Conservation (phyloP, 805 yeast species). For the Saccharomycopsis guyanensis region DNA sequence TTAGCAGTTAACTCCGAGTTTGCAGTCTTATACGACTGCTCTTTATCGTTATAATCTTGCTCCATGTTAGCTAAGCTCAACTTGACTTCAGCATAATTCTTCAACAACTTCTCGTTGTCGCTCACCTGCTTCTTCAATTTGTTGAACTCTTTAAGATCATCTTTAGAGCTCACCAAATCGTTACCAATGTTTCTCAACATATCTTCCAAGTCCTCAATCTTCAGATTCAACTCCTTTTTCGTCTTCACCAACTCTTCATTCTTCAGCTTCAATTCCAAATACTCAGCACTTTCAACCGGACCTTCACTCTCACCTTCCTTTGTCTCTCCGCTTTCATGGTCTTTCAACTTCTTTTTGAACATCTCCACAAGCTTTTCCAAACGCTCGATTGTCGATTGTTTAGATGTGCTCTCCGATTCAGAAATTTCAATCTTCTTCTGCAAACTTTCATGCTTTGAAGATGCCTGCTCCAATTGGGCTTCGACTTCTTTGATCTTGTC, state of each 20-base stretch:
- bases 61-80: constrained; percentile 14
- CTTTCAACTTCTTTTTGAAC: constrained; percentile 8
- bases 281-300: constrained; percentile 2
- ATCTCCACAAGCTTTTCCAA: constrained; percentile 11
- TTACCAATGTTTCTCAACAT: constrained; percentile 72
- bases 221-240: constrained; percentile 5
- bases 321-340: not conserved
- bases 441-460: not conserved
- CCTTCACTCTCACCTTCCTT: constrained; percentile 1
- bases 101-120: constrained; percentile 18
- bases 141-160: constrained; percentile 37
- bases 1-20: constrained; percentile 24
- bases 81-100: constrained; percentile 19
- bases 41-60: constrained; percentile 19
- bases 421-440: not conserved
- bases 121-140: constrained; percentile 18
- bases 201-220: constrained; percentile 62
- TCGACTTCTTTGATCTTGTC: not conserved
- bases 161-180: constrained; percentile 66
- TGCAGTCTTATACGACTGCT: constrained; percentile 14
- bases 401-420: not conserved
- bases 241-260: constrained; percentile 2
- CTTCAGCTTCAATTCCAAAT: not conserved
- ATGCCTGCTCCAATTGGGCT: not conserved
- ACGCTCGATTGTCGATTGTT: constrained; percentile 1